These are phyloP conservation scores for Coprinopsis sp. DNA, from an alignment of 768 basidiomycete species.

Conservation along the genomic window DNA sequence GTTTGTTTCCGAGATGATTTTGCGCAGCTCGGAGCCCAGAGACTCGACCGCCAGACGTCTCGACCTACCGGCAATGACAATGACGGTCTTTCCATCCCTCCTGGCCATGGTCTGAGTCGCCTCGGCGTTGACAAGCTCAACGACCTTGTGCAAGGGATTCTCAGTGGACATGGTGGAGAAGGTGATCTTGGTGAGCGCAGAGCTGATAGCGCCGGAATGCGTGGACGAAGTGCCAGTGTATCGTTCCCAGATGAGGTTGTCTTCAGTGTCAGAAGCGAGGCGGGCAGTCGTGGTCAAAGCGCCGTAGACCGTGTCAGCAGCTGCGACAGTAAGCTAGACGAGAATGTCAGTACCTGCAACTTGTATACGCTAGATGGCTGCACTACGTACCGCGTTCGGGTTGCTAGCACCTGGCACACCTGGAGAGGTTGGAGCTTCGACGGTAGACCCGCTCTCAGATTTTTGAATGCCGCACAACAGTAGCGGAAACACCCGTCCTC, in stretches of 20 bases:
- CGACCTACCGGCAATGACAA: slow-evolving; percentile 71
- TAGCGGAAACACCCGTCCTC: slow-evolving; percentile 61
- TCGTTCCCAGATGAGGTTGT: slow-evolving; percentile 71
- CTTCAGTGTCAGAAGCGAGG: slow-evolving; percentile 77
- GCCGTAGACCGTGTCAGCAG: slow-evolving; percentile 72
- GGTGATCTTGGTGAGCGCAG: slow-evolving; percentile 57
- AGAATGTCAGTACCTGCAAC: neutral
- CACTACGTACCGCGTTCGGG: slow-evolving; percentile 1
- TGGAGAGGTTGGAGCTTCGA: slow-evolving; percentile 16
- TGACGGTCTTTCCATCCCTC: slow-evolving; percentile 37
- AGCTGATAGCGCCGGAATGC: neutral
- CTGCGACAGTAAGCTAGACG: slow-evolving; percentile 37
- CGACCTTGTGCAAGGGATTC: slow-evolving; percentile 54
- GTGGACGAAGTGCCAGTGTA: slow-evolving; percentile 34
- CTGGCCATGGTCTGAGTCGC: slow-evolving; percentile 20
- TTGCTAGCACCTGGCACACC: slow-evolving; percentile 3
- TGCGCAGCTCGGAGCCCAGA: slow-evolving; percentile 54
- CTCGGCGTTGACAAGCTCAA: slow-evolving; percentile 35
- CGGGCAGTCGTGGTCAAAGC: slow-evolving; percentile 57
- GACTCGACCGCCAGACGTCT: slow-evolving; percentile 60
- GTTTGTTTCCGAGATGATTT: slow-evolving; percentile 37
- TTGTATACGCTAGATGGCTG: neutral
- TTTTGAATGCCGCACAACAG: slow-evolving; percentile 63
- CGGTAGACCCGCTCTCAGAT: slow-evolving; percentile 31
- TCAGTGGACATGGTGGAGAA: slow-evolving; percentile 52